phyloP scores from a whole-genome alignment of 345 rosid genomes.

The Geranium rotundifolium region DNA sequence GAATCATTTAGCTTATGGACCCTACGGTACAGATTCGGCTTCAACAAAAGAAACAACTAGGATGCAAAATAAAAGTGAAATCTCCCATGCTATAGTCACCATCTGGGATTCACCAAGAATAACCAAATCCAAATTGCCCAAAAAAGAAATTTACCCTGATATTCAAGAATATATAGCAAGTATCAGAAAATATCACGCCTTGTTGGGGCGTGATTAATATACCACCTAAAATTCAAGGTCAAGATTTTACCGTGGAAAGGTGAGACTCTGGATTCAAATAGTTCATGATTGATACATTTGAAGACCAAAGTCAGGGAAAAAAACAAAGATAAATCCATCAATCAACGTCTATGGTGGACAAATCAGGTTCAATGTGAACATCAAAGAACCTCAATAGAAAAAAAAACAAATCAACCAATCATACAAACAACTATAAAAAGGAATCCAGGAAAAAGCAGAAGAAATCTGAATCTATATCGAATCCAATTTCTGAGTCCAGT shows the following conservation, averaged over 20 bases:
- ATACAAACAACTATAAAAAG: background rate
- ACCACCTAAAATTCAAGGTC: no score
- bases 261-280: background rate
- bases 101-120: background rate
- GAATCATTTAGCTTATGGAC: background rate
- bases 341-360: no score
- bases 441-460: background rate
- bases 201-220: no score
- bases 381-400: no score
- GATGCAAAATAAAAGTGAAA: no score
- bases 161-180: no score
- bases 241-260: background rate
- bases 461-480: background rate
- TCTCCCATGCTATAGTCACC: no score
- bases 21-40: background rate
- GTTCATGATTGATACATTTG: background rate
- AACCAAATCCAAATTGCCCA: background rate
- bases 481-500: background rate
- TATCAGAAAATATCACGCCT: no score
- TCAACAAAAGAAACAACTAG: no score
- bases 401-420: background rate
- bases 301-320: background rate
- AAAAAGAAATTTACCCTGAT: no score
- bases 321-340: background rate
- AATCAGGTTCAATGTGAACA: no score